Percentiles rank a stretch among this genome's conserved stretches.
Evolutionary conservation across 2,329 filamentous ascomycete species (phyloP).

Genomic region (Pseudogymnoascus sp.): DNA sequence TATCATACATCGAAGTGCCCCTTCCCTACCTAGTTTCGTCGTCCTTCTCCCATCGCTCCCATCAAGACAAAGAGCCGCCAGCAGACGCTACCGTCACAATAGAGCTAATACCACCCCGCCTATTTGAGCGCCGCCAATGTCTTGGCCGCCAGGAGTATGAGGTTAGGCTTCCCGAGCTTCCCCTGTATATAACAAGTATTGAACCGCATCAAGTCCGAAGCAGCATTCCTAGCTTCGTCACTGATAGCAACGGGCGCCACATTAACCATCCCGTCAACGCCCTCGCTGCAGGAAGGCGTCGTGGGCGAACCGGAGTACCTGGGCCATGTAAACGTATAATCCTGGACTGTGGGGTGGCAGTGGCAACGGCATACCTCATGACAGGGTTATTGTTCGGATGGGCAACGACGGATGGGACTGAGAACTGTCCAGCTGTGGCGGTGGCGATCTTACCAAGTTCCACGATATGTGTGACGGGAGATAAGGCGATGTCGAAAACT

Average conservation of each 20-base stretch:
- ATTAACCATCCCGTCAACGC: background rate
- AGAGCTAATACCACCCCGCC: background rate
- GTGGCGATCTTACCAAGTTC: background rate
- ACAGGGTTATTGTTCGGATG: background rate
- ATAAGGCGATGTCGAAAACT: background rate
- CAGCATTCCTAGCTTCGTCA: background rate
- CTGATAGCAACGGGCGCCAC: background rate
- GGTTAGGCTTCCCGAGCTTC: background rate
- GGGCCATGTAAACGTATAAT: background rate
- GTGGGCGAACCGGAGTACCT: background rate
- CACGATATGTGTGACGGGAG: background rate
- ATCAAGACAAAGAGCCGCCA: background rate
- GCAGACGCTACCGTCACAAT: background rate
- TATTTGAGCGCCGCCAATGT: background rate
- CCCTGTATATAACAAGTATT: background rate
- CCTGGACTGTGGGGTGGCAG: background rate
- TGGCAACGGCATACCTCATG: background rate
- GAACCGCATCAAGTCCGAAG: background rate
- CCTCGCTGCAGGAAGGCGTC: background rate
- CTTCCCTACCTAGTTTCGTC: background rate
- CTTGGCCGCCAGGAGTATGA: background rate
- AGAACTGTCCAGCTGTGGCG: background rate
- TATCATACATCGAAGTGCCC: background rate
- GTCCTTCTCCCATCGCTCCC: background rate
- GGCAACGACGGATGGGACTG: background rate